phyloP scores from a whole-genome alignment of 331 rosid genomes.

The Prunus yedoensis region DNA sequence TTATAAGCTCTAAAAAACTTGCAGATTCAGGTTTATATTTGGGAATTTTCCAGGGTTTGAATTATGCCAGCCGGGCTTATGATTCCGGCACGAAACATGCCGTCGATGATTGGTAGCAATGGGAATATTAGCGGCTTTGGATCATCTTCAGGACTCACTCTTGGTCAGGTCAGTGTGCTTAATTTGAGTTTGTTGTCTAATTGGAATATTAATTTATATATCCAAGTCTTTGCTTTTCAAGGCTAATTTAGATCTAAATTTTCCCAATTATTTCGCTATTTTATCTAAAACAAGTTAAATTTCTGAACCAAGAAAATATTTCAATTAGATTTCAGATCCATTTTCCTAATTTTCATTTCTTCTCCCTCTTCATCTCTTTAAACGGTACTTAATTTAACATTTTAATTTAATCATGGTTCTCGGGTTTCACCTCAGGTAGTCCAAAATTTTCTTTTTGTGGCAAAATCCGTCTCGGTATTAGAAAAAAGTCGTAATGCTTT shows the following conservation, averaged over 20 bases:
- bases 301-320: not conserved
- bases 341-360: not conserved
- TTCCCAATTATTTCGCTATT: not conserved
- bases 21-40: not conserved
- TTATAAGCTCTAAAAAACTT: no score
- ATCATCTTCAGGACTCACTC: conserved; percentile 58
- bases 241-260: conserved; percentile 8
- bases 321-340: not conserved
- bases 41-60: not conserved
- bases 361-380: not conserved
- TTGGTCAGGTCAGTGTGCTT: conserved; percentile 59
- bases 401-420: not conserved
- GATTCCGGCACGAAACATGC: conserved; percentile 66
- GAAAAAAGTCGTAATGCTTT: conserved; percentile 37
- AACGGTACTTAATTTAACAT: not conserved
- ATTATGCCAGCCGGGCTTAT: conserved; percentile 75
- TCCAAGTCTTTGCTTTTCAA: not conserved
- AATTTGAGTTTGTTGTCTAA: not conserved
- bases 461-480: conserved; percentile 54
- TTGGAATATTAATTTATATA: not conserved
- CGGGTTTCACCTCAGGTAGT: conserved; percentile 23
- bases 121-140: conserved; percentile 51
- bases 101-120: conserved; percentile 55
- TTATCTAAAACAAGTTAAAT: not conserved
- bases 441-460: conserved; percentile 28